Evolutionary conservation across 441 rosid genomes (phyloP).

Genomic region (Populus tomentosa): DNA sequence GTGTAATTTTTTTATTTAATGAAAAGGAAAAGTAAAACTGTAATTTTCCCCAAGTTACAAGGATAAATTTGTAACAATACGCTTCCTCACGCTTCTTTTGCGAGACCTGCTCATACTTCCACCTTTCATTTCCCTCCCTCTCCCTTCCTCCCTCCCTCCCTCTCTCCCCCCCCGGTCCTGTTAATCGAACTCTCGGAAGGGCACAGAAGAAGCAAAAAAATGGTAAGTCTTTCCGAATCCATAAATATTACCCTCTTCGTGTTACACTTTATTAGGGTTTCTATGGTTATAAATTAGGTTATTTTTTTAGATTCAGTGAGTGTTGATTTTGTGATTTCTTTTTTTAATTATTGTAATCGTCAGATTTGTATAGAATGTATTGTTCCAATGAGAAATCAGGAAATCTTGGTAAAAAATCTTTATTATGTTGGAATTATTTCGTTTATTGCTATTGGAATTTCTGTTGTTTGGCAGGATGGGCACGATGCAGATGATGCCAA

Average conservation of each 20-base stretch:
- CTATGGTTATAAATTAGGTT: neutral
- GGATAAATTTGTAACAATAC: neutral
- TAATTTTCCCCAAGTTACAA: neutral
- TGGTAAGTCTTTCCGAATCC: neutral
- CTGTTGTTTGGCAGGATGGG: constrained; percentile 52
- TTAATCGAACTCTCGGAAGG: neutral
- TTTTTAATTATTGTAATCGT: neutral
- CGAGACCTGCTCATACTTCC: neutral
- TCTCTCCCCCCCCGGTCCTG: neutral
- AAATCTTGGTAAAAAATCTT: neutral
- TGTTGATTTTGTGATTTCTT: neutral
- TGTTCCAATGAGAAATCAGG: neutral
- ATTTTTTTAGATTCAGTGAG: neutral
- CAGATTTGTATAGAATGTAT: neutral
- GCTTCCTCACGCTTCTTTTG: neutral
- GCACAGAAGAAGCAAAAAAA: neutral
- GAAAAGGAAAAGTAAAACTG: too few relatives aligned
- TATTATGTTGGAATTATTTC: neutral
- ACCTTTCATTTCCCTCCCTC: too few relatives aligned
- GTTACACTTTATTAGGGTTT: neutral
- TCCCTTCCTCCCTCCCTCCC: too few relatives aligned
- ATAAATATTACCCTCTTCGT: neutral
- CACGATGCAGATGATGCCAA: constrained; percentile 65
- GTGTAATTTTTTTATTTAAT: too few relatives aligned
- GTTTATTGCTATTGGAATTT: neutral